Percentiles rank a stretch among this genome's conserved stretches.
phyloP scores from a whole-genome alignment of 1,139 yeast species.

The Blastobotrys niveus region DNA sequence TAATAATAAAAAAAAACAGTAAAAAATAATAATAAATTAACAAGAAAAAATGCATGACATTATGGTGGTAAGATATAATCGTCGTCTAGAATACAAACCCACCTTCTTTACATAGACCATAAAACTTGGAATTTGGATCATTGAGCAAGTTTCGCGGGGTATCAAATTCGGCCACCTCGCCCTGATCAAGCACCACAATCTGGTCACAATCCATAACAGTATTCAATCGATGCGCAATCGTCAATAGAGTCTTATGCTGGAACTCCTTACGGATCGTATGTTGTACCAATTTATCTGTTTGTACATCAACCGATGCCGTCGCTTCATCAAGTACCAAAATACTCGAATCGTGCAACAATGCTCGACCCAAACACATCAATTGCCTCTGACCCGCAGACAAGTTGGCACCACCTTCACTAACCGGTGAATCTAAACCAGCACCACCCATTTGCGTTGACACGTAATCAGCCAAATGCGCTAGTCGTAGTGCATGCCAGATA shows the following conservation, averaged over 20 bases:
- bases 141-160: slow-evolving; percentile 48
- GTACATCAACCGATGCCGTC: slow-evolving; percentile 78
- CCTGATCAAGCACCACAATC: slow-evolving; percentile 60
- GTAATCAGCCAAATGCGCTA: slow-evolving; percentile 78
- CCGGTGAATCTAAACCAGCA: slow-evolving; percentile 38
- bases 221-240: slow-evolving; percentile 79
- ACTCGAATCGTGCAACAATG: slow-evolving; percentile 55
- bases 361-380: slow-evolving; percentile 68
- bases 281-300: slow-evolving; percentile 70
- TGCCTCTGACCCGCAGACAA: slow-evolving; percentile 77
- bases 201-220: slow-evolving; percentile 76
- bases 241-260: slow-evolving; percentile 60
- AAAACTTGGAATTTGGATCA: slow-evolving; percentile 45
- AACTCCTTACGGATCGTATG: slow-evolving; percentile 64
- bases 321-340: slow-evolving; percentile 75
- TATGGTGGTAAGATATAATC: no score
- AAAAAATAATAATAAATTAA: no score
- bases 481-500: slow-evolving; percentile 78
- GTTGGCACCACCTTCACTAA: slow-evolving; percentile 67
- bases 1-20: not conserved
- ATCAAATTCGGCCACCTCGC: slow-evolving; percentile 65
- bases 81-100: slow-evolving; percentile 26
- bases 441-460: slow-evolving; percentile 38
- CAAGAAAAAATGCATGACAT: no score
- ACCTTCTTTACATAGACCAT: slow-evolving; percentile 64